A percentile compares a stretch with the other conserved stretches of the same genome.
Conservation (phyloP, 2,329 filamentous ascomycete genomes). For the Curvularia lunata region DNA sequence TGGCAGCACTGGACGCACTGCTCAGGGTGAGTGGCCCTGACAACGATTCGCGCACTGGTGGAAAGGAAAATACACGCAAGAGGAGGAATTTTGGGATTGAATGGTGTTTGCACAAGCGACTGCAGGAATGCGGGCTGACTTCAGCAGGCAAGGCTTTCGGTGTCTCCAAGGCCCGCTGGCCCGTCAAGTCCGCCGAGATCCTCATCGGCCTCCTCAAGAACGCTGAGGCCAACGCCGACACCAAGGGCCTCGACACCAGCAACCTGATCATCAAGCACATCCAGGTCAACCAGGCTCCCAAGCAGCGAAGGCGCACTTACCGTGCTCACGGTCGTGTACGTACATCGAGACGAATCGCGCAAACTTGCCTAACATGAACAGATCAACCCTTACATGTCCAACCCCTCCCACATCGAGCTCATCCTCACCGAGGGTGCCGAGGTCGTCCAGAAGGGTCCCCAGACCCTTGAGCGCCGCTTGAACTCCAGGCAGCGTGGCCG, state of each 20-base stretch:
- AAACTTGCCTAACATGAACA: slow-evolving; percentile 49
- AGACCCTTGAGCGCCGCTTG: slow-evolving; percentile 73
- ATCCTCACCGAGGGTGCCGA: slow-evolving; percentile 99
- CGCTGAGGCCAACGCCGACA: slow-evolving; percentile 55
- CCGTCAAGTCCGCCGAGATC: slow-evolving; percentile 98
- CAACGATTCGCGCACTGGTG: slow-evolving; percentile 6
- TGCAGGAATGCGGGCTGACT: slow-evolving; percentile 29
- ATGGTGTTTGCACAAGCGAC: slow-evolving; percentile 5
- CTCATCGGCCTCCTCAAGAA: slow-evolving; percentile 83
- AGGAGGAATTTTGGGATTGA: not conserved
- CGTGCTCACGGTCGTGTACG: slow-evolving; percentile 99
- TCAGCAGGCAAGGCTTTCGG: slow-evolving; percentile 93
- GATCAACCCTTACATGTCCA: slow-evolving; percentile 99
- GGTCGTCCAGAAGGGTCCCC: slow-evolving; percentile 87
- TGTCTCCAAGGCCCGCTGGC: slow-evolving; percentile 98
- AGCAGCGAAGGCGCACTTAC: slow-evolving; percentile 99
- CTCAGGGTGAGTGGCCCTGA: slow-evolving; percentile 81
- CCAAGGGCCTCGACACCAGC: slow-evolving; percentile 73
- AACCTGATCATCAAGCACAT: slow-evolving; percentile 99
- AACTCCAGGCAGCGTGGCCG: slow-evolving; percentile 89
- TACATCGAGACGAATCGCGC: slow-evolving; percentile 43
- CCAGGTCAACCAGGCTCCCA: slow-evolving; percentile 99
- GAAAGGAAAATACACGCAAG: slow-evolving; percentile 5
- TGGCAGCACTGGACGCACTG: slow-evolving; percentile 91
- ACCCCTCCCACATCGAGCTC: slow-evolving; percentile 99